A percentile compares a stretch with the other conserved stretches of the same genome.
These are phyloP conservation scores for Aegle marmelos DNA, from an alignment of 345 rosid species.

Conservation along the genomic window DNA sequence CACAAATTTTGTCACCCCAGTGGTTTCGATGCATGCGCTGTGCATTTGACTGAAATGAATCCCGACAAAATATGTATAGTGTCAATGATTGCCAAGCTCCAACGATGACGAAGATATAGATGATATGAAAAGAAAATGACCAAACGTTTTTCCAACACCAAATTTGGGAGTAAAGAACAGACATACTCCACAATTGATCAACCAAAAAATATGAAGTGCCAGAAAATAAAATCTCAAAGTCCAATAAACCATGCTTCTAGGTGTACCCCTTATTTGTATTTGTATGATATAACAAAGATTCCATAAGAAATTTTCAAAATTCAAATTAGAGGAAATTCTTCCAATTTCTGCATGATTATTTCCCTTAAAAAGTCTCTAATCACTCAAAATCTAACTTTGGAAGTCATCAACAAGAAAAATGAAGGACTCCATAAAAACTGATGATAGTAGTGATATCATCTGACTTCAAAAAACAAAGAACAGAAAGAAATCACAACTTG, in stretches of 20 bases:
- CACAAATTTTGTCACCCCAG: constrained; percentile 45
- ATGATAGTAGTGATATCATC: background rate
- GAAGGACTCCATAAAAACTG: background rate
- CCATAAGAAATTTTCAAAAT: background rate
- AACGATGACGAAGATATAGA: background rate
- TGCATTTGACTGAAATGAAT: constrained; percentile 53
- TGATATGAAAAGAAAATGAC: background rate
- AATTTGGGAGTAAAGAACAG: background rate
- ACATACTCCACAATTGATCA: background rate
- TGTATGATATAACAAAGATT: background rate
- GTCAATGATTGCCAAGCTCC: background rate
- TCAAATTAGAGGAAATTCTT: background rate
- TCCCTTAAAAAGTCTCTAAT: background rate
- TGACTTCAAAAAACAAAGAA: background rate
- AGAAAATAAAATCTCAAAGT: background rate
- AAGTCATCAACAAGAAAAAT: background rate
- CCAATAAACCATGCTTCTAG: background rate
- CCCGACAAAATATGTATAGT: constrained; percentile 3
- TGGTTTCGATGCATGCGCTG: constrained; percentile 37
- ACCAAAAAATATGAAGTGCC: background rate
- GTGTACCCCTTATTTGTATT: background rate
- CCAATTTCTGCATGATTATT: background rate
- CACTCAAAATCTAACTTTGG: background rate
- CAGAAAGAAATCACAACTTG: background rate
- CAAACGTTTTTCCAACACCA: background rate